Conservation (phyloP, 2,329 filamentous ascomycete genomes). For the Lasiodiplodia gonubiensis region DNA sequence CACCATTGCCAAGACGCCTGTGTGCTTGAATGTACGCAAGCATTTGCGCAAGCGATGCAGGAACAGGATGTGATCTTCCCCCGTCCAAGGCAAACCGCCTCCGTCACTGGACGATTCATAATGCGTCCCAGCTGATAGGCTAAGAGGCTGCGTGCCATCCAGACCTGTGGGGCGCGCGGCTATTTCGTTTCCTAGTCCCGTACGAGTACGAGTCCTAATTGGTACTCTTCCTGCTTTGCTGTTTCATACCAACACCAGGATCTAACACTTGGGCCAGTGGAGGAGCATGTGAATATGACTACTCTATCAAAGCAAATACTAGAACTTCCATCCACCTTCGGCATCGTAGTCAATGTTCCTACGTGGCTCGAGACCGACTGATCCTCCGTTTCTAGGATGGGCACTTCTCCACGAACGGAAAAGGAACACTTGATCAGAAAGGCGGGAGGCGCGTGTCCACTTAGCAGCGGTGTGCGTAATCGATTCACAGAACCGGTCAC, state of each 20-base stretch:
- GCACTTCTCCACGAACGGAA: neutral
- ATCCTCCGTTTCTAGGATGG: neutral
- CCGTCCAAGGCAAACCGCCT: neutral
- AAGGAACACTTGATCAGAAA: neutral
- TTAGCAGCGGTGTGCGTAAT: conserved; percentile 7
- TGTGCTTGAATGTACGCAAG: conserved; percentile 19
- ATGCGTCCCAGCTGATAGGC: conserved; percentile 1
- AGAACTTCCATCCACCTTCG: neutral
- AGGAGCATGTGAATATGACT: neutral
- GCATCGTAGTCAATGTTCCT: neutral
- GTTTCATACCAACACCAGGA: neutral
- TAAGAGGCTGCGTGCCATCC: neutral
- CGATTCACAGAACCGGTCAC: neutral
- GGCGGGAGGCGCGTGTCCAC: neutral
- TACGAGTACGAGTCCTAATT: neutral
- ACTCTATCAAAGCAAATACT: neutral
- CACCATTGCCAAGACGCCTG: neutral
- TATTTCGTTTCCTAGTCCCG: neutral
- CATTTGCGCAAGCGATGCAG: neutral
- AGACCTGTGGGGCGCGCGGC: neutral
- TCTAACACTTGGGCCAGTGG: too few relatives aligned
- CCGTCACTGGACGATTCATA: neutral
- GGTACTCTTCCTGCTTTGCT: neutral
- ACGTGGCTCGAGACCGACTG: neutral
- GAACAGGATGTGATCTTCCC: conserved; percentile 13